phyloP scores from a whole-genome alignment of 2,329 filamentous ascomycete genomes.

The Rutstroemia sp. region DNA sequence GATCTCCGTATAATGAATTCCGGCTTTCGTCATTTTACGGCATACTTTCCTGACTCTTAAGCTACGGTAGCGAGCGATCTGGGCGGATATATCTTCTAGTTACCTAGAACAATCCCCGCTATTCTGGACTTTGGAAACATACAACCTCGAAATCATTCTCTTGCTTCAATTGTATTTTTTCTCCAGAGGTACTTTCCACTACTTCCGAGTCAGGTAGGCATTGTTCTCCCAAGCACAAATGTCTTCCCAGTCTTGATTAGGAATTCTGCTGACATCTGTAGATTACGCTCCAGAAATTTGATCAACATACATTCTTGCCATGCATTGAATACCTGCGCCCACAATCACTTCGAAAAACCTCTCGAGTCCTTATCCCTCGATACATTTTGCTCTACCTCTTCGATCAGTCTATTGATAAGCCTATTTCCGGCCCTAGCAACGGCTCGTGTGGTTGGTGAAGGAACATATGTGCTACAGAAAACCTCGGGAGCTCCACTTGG shows the following conservation, averaged over 20 bases:
- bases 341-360: constrained; percentile 7
- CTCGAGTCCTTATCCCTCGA: constrained; percentile 5
- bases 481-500: constrained; percentile 6
- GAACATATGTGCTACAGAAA: constrained; percentile 6
- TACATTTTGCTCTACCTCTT: not conserved
- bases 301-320: constrained; percentile 12
- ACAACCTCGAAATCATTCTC: not conserved
- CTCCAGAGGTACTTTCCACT: not conserved
- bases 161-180: not conserved
- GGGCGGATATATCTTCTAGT: constrained; percentile 5
- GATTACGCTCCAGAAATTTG: constrained; percentile 2
- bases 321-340: constrained; percentile 15
- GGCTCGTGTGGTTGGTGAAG: constrained; percentile 3
- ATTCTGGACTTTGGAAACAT: constrained; percentile 1
- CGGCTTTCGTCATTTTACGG: too few relatives aligned
- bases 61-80: constrained; percentile 3
- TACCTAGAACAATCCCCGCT: constrained; percentile 8
- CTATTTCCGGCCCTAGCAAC: not conserved
- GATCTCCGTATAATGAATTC: too few relatives aligned
- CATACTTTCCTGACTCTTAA: not conserved
- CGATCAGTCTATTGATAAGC: not conserved
- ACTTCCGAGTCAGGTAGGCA: not conserved
- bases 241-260: not conserved
- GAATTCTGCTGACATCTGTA: constrained; percentile 1
- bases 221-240: not conserved